A percentile compares a stretch with the other conserved stretches of the same genome.
phyloP scores from a whole-genome alignment of 2,329 filamentous ascomycete genomes.

The Cladophialophora chaetospira region DNA sequence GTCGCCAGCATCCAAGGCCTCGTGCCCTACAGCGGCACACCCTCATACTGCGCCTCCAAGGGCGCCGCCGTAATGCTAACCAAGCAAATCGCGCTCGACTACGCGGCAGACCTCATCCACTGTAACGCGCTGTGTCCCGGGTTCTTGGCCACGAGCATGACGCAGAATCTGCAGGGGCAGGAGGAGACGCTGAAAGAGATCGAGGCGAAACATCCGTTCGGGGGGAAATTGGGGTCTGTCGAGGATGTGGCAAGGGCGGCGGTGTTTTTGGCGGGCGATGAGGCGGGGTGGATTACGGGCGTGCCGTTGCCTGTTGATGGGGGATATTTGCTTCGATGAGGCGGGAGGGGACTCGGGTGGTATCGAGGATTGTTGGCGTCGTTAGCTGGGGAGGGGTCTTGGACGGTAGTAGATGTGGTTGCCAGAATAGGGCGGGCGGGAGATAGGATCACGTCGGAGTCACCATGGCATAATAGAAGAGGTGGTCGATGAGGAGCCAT shows the following conservation, averaged over 20 bases:
- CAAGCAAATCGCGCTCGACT: conserved; percentile 49
- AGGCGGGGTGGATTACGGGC: conserved; percentile 51
- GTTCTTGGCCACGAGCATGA: conserved; percentile 41
- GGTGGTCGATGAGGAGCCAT: neutral
- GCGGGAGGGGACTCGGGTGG: neutral
- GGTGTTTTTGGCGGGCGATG: conserved; percentile 51
- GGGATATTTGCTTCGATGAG: conserved; percentile 39
- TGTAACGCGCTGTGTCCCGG: conserved; percentile 48
- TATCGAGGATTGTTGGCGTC: too few species aligned
- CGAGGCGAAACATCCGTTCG: neutral
- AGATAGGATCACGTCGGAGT: too few species aligned
- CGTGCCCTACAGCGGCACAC: conserved; percentile 23
- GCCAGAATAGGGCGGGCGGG: too few species aligned
- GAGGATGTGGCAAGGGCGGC: conserved; percentile 45
- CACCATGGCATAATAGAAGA: too few species aligned
- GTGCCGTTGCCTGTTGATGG: conserved; percentile 50
- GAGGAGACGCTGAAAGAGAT: conserved; percentile 26
- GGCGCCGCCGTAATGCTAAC: conserved; percentile 51
- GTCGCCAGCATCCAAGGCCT: conserved; percentile 27
- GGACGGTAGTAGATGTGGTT: too few species aligned
- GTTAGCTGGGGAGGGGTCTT: too few species aligned
- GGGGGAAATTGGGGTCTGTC: neutral
- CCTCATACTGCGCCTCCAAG: conserved; percentile 50
- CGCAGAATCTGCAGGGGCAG: conserved; percentile 41
- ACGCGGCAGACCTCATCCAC: conserved; percentile 45